Percentiles rank a stretch among this genome's conserved stretches.
Evolutionary conservation across 2,329 filamentous ascomycete genomes (phyloP).

Genomic region (Ustulina deusta): DNA sequence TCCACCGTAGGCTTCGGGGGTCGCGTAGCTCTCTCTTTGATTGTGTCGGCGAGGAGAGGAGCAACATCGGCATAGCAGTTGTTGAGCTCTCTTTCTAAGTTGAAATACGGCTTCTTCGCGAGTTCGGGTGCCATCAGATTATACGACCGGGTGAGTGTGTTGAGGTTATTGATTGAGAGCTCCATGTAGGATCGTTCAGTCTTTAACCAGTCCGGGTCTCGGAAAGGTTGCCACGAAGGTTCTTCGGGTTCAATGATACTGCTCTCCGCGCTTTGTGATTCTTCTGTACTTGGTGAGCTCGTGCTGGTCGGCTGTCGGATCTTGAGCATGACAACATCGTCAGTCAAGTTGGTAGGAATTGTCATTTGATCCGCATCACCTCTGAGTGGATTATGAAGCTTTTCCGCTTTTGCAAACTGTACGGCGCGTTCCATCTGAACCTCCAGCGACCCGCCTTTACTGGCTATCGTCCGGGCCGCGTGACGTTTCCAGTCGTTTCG

Average conservation of each 20-base stretch:
- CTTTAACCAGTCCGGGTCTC: constrained; percentile 80
- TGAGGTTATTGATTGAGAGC: constrained; percentile 81
- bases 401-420: constrained; percentile 81
- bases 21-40: constrained; percentile 73
- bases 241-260: constrained; percentile 37
- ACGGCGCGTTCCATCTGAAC: constrained; percentile 78
- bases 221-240: constrained; percentile 71
- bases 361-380: constrained; percentile 60
- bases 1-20: constrained; percentile 58
- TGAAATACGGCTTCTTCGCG: constrained; percentile 93
- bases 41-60: constrained; percentile 77
- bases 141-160: constrained; percentile 84
- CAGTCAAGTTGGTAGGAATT: constrained; percentile 60
- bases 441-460: constrained; percentile 78
- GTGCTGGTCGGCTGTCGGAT: constrained; percentile 53
- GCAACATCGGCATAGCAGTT: constrained; percentile 89
- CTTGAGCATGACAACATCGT: constrained; percentile 63
- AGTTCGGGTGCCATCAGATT: constrained; percentile 94
- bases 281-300: constrained; percentile 21
- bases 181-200: constrained; percentile 80
- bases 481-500: constrained; percentile 87
- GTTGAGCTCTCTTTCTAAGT: constrained; percentile 82
- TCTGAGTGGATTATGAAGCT: constrained; percentile 68
- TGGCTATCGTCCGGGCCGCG: constrained; percentile 81
- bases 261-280: background rate